A percentile compares a stretch with the other conserved stretches of the same genome.
phyloP scores from a whole-genome alignment of 2,329 filamentous ascomycete genomes.

The Cladosporium sp. region DNA sequence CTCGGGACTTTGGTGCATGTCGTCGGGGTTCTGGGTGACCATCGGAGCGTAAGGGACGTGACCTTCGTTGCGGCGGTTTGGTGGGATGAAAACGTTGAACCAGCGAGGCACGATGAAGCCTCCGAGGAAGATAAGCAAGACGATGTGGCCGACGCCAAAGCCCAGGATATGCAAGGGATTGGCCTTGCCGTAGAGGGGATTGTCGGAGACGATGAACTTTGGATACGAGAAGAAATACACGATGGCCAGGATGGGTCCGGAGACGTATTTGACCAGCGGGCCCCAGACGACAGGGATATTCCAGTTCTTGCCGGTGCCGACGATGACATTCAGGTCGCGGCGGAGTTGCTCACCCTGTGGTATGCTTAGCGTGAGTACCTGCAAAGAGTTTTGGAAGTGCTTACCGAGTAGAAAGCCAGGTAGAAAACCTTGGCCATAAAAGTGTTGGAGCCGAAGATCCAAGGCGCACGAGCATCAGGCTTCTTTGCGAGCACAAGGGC shows the following conservation, averaged over 20 bases:
- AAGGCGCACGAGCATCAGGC: slow-evolving; percentile 39
- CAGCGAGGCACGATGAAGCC: slow-evolving; percentile 53
- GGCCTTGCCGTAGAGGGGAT: slow-evolving; percentile 37
- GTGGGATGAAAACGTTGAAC: slow-evolving; percentile 51
- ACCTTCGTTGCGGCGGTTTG: slow-evolving; percentile 44
- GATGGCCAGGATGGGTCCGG: slow-evolving; percentile 49
- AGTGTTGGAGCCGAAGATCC: slow-evolving; percentile 39
- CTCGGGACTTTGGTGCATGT: not conserved
- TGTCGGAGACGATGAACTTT: slow-evolving; percentile 32
- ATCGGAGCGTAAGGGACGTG: slow-evolving; percentile 14
- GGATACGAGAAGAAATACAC: slow-evolving; percentile 50
- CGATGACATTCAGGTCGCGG: slow-evolving; percentile 52
- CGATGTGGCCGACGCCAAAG: slow-evolving; percentile 37
- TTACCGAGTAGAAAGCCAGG: slow-evolving; percentile 54
- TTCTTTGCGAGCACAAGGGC: slow-evolving; percentile 41
- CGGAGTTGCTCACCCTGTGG: slow-evolving; percentile 32
- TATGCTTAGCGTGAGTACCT: slow-evolving; percentile 29
- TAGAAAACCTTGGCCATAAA: slow-evolving; percentile 46
- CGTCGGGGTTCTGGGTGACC: slow-evolving; percentile 7
- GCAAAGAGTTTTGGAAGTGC: slow-evolving; percentile 18
- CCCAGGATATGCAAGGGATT: slow-evolving; percentile 37
- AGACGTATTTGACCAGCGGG: slow-evolving; percentile 47
- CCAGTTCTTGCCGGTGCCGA: slow-evolving; percentile 55
- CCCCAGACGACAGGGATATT: slow-evolving; percentile 51
- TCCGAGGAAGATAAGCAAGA: slow-evolving; percentile 31